Percentiles rank a stretch among this genome's conserved stretches.
These are phyloP conservation scores for Ophiosphaerella korrae DNA, from an alignment of 2,329 filamentous ascomycete species.

Conservation along the genomic window DNA sequence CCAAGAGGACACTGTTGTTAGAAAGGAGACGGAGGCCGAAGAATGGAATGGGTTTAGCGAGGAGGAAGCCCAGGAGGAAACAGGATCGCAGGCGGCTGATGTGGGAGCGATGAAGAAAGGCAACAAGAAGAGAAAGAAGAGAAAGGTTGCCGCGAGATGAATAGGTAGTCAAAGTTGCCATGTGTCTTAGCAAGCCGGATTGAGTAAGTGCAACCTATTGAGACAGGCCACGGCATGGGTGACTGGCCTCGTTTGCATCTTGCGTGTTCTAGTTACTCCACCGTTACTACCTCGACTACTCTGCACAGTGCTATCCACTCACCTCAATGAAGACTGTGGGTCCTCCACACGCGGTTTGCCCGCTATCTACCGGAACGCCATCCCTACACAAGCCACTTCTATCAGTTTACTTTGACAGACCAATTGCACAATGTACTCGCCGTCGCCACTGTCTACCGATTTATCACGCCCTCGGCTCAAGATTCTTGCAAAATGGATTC, in stretches of 20 bases:
- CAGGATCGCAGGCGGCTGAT: background rate
- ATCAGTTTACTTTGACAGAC: background rate
- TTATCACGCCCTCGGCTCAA: slow-evolving; percentile 42
- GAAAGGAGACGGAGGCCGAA: slow-evolving; percentile 32
- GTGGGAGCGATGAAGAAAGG: slow-evolving; percentile 3
- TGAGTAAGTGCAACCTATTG: background rate
- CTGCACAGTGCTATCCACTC: too few species aligned
- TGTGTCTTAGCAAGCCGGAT: background rate
- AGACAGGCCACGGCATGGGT: background rate
- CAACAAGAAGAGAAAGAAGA: slow-evolving; percentile 27
- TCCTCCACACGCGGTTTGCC: background rate
- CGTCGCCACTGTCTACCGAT: slow-evolving; percentile 14
- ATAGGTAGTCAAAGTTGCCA: slow-evolving; percentile 1
- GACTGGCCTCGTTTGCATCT: background rate
- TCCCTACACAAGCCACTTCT: too few species aligned
- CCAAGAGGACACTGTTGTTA: slow-evolving; percentile 1
- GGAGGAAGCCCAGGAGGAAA: slow-evolving; percentile 14
- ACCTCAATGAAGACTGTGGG: too few species aligned
- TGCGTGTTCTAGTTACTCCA: background rate
- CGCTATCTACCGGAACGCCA: too few species aligned
- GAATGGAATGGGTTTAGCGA: slow-evolving; percentile 54
- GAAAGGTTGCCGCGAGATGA: slow-evolving; percentile 9
- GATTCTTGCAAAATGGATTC: slow-evolving; percentile 51
- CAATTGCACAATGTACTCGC: slow-evolving; percentile 7
- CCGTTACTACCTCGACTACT: background rate